Evolutionary conservation across 495 filamentous ascomycete genomes (phyloP), one percentile per base, ranked within the genome.

Genomic region (Antarctomyces pellizariae): DNA sequence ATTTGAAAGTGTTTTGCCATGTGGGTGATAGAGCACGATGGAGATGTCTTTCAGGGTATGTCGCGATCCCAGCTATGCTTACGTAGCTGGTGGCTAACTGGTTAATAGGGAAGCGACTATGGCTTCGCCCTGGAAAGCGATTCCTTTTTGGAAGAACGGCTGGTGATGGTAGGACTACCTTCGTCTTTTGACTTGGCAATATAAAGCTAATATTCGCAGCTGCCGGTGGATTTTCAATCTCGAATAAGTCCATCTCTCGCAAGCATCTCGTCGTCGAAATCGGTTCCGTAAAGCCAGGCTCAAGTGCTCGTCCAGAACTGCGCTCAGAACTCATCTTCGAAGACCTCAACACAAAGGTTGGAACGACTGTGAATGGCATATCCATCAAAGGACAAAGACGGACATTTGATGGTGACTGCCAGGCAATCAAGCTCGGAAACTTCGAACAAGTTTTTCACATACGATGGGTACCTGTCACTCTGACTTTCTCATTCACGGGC

Each of bases 241-340:
- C 48, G 27, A 54, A 80, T 31, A 71, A 74, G 34, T 67, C 67
- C 4, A 70, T 97, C 26, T 97, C 86, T n/a, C 62, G 84, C 16
- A 72, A 84, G 35, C 86, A 97, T 46, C 53, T 93, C 38, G 67
- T 69, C 16, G 67, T 97, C 29, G 55, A 68, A 15, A 67, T 95
- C 2, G 65, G 57, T 7, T 34, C 48, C 0, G 72, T 86, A 4
- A 47, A 54, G 17, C 49, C 67, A 5, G 75, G 65, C 26, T 71
- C 79, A 47, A 73, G 68, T 29, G 76, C 89, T 64, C 25, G 60
- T 22, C 45, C 74, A 2, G 54, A 67, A 36, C 52, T 57, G 13
- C 68, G 71, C 29, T 79, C 75, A 1, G 41, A 52, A 9, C 35
- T 86, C 24, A 65, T 49, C 2, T 52, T 89, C 24, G 59, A 62